phyloP scores from a whole-genome alignment of 306 rosid genomes.

The Cucurbita ficifolia region DNA sequence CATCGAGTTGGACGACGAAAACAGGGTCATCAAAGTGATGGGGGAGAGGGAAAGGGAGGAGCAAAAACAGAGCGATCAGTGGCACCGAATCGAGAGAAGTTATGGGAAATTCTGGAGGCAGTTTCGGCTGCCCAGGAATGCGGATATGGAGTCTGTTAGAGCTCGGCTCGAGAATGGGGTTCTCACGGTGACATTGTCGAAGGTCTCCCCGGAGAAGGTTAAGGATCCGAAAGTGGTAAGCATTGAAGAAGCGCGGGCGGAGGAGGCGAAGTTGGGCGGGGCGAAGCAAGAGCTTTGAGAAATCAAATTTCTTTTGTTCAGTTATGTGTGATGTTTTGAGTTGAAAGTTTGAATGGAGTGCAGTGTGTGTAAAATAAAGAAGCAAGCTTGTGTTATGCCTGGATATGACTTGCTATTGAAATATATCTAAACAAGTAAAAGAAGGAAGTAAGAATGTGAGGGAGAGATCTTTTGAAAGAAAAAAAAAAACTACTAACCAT shows the following conservation, averaged over 20 bases:
- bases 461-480: no score
- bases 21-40: constrained; percentile 41
- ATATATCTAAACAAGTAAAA: no score
- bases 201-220: constrained; percentile 39
- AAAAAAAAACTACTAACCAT: no score
- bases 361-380: no score
- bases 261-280: constrained; percentile 6
- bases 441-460: no score
- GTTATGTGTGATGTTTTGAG: neutral
- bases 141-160: constrained; percentile 39
- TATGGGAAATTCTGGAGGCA: constrained; percentile 60
- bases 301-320: neutral
- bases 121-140: constrained; percentile 46
- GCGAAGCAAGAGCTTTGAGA: constrained; percentile 37
- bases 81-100: constrained; percentile 50
- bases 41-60: constrained; percentile 54
- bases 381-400: no score
- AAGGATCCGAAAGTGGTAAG: constrained; percentile 33
- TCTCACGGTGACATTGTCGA: constrained; percentile 33
- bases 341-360: no score
- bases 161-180: constrained; percentile 49
- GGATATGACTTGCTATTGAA: no score
- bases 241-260: constrained; percentile 11
- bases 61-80: constrained; percentile 39
- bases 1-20: constrained; percentile 40